Base-by-base conservation (phyloP, 169 alveolate species). In the Cystoisospora suis region DNA sequence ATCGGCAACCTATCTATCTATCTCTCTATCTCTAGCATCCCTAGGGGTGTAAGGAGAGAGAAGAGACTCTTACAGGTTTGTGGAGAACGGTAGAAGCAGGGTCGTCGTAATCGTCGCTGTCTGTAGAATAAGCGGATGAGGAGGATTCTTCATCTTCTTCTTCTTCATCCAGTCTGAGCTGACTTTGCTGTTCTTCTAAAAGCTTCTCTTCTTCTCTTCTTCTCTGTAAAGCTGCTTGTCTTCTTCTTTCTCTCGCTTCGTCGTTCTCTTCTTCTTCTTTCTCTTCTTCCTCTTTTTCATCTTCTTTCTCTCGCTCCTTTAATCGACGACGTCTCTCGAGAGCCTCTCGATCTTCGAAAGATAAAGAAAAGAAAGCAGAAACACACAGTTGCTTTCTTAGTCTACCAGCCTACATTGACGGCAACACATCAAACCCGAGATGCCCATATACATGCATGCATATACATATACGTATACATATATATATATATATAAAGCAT, bases 61-160 rank as follows among this genome's bases (percentile, higher is more conserved):
- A 72, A n/a, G 36, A 34, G 32, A 72, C 9, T 1, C 58, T n/a
- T 32, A 83, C 90, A 29, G 90, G 90, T 38, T 83, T 83, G 80
- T 83, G 90, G 20, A 83, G 81, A 3, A 83, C 44, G 44, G 47
- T 45, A 32, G 29, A 9, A 12, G 90, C 72, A 2, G 70, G 80
- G 29, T 83, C 90, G 17, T 36, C 80, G 58, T 83, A 36, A 46
- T 83, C 90, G 4, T 83, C 90, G 32, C 80, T 53, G 61, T 27
- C 90, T 4, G 53, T 59, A 23, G 81, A 36, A 32, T 58, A 83
- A 3, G 53, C 90, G 7, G 90, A 83, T 17, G 83, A 72, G 20
- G 83, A 72, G 15, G 17, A n/a, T 15, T 83, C 90, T 56, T 83
- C 90, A 12, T 83, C 90, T 56, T 83, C 90, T n/a, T 83, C 90